Evolutionary conservation across 495 filamentous ascomycete species (phyloP), one percentile per base, ranked within the genome.

Genomic region (Hapsidospora chrysogenum): DNA sequence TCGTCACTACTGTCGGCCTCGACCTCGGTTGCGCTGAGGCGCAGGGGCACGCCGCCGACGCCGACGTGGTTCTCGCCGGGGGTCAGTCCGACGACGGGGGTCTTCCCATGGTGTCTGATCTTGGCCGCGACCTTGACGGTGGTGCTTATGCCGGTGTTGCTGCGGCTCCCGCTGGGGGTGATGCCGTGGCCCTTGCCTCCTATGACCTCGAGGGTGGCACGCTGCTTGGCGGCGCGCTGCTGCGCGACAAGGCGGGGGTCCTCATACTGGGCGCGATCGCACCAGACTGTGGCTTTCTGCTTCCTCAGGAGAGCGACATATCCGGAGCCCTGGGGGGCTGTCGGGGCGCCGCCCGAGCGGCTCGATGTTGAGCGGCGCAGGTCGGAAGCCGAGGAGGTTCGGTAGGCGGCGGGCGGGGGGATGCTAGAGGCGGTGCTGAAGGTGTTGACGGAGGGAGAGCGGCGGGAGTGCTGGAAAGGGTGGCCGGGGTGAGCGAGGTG

Each of bases 281-380:
- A 95, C 89, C 89, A 99, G 6, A 99, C 89, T 0, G 89, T 99
- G 19, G 84, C 89, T 50, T 96, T 99, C 50, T 99, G 89, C 45
- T 83, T 83, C 31, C 89, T 72, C 62, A 99, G 78, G 8, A 95
- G 63, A 10, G 89, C 87, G 16, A 99, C 89, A 54, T 99, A 99
- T 42, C 80, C 74, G 19, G 74, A 64, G 4, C 79, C 68, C 28
- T 68, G 64, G 14, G 55, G 55, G 3, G 68, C 66, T 13, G 61
- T 54, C n/a, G n/a, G n/a, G 6, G 64, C 64, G 28, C 68, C 69
- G 38, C 72, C 75, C 6, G 80, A 85, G 47, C 70, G 63, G 20
- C 76, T 73, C 33, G 80, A 89, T 10, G 70, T 72, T 2, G 75
- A 79, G 26, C 85, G 70, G 27, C 78, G 74, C 38, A 89, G 72